Percentiles rank a stretch among this genome's conserved stretches.
These are phyloP conservation scores for Ceratobasidium sp. DNA, from an alignment of 1,284 basidiomycete species.

Conservation along the genomic window DNA sequence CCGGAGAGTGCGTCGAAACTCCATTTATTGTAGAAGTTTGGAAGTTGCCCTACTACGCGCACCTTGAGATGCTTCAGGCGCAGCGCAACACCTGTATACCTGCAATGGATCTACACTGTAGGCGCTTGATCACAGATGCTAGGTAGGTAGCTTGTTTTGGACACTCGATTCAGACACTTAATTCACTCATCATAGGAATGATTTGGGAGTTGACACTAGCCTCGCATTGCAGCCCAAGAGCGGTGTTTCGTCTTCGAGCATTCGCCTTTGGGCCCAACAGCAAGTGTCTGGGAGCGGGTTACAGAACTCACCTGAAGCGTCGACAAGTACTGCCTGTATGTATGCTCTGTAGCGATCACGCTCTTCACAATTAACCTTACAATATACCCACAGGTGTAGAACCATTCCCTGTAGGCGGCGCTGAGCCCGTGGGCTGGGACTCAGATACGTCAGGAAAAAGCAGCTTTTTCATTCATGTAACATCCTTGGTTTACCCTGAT, in stretches of 20 bases:
- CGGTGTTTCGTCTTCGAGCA: neutral
- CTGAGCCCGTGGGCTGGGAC: too few species aligned
- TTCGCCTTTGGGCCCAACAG: neutral
- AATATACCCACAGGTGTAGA: too few species aligned
- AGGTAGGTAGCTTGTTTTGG: slow-evolving; percentile 1
- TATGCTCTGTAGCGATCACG: too few species aligned
- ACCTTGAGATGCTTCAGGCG: neutral
- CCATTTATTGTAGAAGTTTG: neutral
- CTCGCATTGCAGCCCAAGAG: neutral
- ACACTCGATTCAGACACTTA: too few species aligned
- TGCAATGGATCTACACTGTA: neutral
- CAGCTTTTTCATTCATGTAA: too few species aligned
- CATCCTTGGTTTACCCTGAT: too few species aligned
- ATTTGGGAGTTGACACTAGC: neutral
- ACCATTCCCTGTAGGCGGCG: too few species aligned
- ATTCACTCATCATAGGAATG: neutral
- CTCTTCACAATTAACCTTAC: too few species aligned
- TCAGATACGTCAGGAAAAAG: too few species aligned
- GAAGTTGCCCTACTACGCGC: neutral
- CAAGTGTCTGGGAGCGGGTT: too few species aligned
- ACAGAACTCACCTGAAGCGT: too few species aligned
- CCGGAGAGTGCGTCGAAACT: neutral
- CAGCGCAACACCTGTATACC: neutral
- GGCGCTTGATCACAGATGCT: neutral
- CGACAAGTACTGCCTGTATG: too few species aligned